Percentiles rank a stretch among this genome's conserved stretches.
Conservation (phyloP, 139 green algal species). For the Haematococcus sp. region DNA sequence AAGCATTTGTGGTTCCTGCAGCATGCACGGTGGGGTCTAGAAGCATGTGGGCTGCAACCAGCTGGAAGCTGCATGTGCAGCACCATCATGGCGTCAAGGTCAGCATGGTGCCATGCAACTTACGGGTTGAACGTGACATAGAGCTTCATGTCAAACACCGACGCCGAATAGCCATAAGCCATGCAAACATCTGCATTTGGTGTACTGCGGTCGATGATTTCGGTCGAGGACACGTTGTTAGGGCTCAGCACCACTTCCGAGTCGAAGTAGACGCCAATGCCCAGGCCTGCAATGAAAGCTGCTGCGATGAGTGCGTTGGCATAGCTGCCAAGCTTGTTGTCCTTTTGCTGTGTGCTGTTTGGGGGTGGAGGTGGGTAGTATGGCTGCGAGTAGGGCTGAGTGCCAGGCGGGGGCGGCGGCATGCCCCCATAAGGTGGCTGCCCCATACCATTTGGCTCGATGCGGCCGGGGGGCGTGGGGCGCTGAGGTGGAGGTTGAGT, state of each 20-base stretch:
- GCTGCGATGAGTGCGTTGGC: slow-evolving; percentile 55
- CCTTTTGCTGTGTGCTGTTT: neutral
- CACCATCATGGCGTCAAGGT: too few species aligned
- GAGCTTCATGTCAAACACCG: slow-evolving; percentile 97
- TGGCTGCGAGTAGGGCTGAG: slow-evolving; percentile 1
- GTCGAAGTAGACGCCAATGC: slow-evolving; percentile 75
- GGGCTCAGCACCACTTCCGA: slow-evolving; percentile 75
- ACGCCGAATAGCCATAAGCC: slow-evolving; percentile 95
- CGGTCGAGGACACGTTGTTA: slow-evolving; percentile 86
- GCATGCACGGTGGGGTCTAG: too few species aligned
- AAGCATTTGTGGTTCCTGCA: too few species aligned
- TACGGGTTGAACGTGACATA: slow-evolving; percentile 98
- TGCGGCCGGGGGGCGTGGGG: neutral
- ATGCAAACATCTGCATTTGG: slow-evolving; percentile 93
- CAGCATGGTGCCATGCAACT: neutral
- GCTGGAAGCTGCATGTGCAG: too few species aligned
- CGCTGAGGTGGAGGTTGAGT: too few species aligned
- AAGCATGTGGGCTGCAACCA: too few species aligned
- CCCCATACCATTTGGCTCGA: neutral
- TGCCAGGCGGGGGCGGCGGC: neutral
- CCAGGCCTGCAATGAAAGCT: slow-evolving; percentile 90
- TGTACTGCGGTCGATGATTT: slow-evolving; percentile 93
- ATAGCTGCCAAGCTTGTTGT: slow-evolving; percentile 28
- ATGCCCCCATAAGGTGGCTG: neutral
- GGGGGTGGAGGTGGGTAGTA: neutral